phyloP scores from a whole-genome alignment of 2,329 filamentous ascomycete species.

The Rhytidhysteron rufulum region DNA sequence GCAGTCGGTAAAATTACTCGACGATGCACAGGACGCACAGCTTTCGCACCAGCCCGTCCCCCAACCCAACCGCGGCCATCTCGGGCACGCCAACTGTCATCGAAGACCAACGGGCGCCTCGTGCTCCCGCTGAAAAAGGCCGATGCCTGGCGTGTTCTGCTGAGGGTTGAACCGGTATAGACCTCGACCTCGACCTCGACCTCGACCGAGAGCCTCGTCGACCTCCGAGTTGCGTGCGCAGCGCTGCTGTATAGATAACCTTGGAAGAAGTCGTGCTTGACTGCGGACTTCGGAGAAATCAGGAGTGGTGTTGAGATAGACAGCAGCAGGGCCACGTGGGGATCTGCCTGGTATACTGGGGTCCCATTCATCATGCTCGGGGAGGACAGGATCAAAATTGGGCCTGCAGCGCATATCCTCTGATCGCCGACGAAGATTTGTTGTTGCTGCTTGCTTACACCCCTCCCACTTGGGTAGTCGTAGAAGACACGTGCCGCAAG shows the following conservation, averaged over 20 bases:
- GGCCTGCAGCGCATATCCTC: slow-evolving; percentile 7
- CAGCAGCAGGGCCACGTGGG: slow-evolving; percentile 31
- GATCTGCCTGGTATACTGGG: slow-evolving; percentile 23
- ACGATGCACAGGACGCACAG: slow-evolving; percentile 10
- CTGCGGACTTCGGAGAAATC: too few relatives aligned
- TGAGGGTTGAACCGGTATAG: too few relatives aligned
- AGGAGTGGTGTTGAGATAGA: too few relatives aligned
- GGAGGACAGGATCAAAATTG: slow-evolving; percentile 20
- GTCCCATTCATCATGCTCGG: slow-evolving; percentile 16
- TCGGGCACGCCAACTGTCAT: slow-evolving; percentile 23
- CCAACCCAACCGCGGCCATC: slow-evolving; percentile 9
- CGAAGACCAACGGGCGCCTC: slow-evolving; percentile 22
- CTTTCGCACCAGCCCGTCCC: slow-evolving; percentile 1
- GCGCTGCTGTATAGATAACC: too few relatives aligned
- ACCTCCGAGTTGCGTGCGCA: too few relatives aligned
- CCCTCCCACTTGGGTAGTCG: slow-evolving; percentile 21
- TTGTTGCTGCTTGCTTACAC: slow-evolving; percentile 24
- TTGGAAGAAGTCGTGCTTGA: too few relatives aligned
- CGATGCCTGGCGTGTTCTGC: not conserved
- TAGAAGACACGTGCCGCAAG: slow-evolving; percentile 31
- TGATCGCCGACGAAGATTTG: slow-evolving; percentile 2
- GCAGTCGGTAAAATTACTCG: slow-evolving; percentile 23
- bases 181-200: too few relatives aligned
- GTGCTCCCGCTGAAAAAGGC: slow-evolving; percentile 11
- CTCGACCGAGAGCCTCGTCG: too few relatives aligned